These are phyloP conservation scores for Globisporangium nodosum DNA, from an alignment of 352 stramenopile species.

Conservation along the genomic window DNA sequence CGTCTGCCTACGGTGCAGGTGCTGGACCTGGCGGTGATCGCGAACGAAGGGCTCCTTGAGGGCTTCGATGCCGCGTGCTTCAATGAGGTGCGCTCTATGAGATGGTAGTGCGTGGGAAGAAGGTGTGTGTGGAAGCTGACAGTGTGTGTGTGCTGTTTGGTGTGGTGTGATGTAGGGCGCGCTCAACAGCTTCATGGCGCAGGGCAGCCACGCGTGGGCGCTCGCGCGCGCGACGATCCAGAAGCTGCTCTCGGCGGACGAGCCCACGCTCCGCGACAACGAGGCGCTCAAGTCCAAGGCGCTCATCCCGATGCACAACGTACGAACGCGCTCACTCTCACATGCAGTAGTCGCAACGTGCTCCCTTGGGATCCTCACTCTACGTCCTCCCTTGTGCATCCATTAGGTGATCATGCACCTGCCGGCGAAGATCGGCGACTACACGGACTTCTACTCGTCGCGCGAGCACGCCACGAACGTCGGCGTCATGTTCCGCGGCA, in stretches of 20 bases:
- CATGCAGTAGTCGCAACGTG: not conserved
- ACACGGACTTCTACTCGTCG: constrained; percentile 98
- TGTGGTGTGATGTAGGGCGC: constrained; percentile 27
- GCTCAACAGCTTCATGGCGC: constrained; percentile 93
- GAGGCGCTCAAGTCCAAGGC: constrained; percentile 56
- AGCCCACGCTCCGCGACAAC: constrained; percentile 79
- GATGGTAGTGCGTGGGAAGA: not conserved
- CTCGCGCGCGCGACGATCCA: constrained; percentile 82
- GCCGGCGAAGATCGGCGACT: constrained; percentile 93
- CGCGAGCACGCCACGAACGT: constrained; percentile 96
- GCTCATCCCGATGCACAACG: constrained; percentile 73
- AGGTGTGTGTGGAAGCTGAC: constrained; percentile 6
- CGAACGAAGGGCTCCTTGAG: constrained; percentile 87
- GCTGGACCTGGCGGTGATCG: constrained; percentile 88
- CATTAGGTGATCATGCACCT: constrained; percentile 82
- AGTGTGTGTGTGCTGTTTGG: constrained; percentile 18
- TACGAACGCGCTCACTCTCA: constrained; percentile 10
- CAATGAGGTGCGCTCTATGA: constrained; percentile 30
- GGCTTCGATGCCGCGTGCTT: constrained; percentile 75
- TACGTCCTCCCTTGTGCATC: not conserved
- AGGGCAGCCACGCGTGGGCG: constrained; percentile 84
- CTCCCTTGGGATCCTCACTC: not conserved
- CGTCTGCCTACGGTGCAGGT: constrained; percentile 21
- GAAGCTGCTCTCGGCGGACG: constrained; percentile 73
- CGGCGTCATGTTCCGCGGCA: constrained; percentile 89